These are phyloP conservation scores for Dictyostelium firmibasis DNA, from an alignment of 78 protist genomes.

Conservation along the genomic window DNA sequence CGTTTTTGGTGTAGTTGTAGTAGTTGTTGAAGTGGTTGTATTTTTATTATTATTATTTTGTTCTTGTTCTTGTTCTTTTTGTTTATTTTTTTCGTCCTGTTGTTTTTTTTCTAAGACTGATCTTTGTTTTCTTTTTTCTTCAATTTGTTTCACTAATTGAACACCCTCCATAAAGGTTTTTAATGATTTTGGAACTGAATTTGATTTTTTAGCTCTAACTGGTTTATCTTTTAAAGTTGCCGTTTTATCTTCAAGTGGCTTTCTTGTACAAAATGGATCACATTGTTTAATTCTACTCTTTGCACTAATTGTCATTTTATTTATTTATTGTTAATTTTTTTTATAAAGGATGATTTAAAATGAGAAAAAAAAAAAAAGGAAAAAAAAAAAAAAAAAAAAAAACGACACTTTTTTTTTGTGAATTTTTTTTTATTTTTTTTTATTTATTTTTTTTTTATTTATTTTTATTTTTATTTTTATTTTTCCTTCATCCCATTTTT, in stretches of 20 bases:
- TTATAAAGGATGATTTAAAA: not conserved
- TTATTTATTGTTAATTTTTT: not conserved
- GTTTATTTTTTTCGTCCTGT: not conserved
- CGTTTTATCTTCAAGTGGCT: not conserved
- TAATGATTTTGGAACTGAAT: slow-evolving; percentile 17
- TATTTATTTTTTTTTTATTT: not conserved
- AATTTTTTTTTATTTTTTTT: not conserved
- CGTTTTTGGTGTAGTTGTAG: not conserved
- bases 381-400: not conserved
- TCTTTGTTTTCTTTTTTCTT: slow-evolving; percentile 20
- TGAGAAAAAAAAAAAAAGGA: not conserved
- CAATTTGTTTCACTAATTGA: slow-evolving; percentile 38
- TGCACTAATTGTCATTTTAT: not conserved
- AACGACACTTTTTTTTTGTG: not conserved
- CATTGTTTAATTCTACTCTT: slow-evolving; percentile 22
- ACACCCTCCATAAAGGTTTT: slow-evolving; percentile 18
- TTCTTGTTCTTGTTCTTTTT: not conserved
- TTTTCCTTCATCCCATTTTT: too few species aligned
- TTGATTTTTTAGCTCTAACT: slow-evolving; percentile 5
- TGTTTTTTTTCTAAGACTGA: not conserved
- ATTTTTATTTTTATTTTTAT: too few species aligned
- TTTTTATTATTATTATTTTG: not conserved
- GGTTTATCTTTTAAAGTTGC: slow-evolving; percentile 38
- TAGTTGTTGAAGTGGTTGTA: not conserved
- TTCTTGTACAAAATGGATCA: slow-evolving; percentile 59